These are phyloP conservation scores for Lactarius akahatsu DNA, from an alignment of 768 basidiomycete species.

Conservation along the genomic window DNA sequence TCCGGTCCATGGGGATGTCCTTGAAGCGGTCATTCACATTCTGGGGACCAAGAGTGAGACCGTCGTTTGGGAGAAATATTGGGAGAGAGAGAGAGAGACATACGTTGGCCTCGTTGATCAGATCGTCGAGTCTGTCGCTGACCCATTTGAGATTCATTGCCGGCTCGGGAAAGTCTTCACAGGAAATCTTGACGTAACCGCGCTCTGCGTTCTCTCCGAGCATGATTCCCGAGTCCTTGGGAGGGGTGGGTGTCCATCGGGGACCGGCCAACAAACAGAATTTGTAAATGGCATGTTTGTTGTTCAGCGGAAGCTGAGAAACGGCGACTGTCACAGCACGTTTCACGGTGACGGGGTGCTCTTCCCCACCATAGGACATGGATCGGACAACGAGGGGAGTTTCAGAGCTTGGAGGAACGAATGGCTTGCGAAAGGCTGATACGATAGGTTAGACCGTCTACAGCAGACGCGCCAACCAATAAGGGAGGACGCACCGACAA, in stretches of 20 bases:
- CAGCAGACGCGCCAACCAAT: conserved; percentile 11
- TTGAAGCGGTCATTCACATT: conserved; percentile 47
- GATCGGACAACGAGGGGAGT: conserved; percentile 71
- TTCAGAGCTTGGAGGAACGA: conserved; percentile 58
- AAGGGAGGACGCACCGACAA: conserved; percentile 59
- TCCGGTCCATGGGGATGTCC: conserved; percentile 75
- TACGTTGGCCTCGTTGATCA: conserved; percentile 85
- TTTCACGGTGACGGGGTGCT: conserved; percentile 69
- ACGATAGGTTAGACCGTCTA: conserved; percentile 11
- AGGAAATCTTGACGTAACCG: conserved; percentile 88
- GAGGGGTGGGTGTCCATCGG: conserved; percentile 78
- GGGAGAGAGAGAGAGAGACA: conserved; percentile 36
- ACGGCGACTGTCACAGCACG: conserved; percentile 75
- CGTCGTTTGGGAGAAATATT: background rate
- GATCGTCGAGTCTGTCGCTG: conserved; percentile 75
- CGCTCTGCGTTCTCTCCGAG: conserved; percentile 50
- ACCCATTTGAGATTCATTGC: conserved; percentile 95
- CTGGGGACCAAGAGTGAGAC: conserved; percentile 32
- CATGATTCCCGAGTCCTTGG: conserved; percentile 62
- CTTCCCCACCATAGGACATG: conserved; percentile 73
- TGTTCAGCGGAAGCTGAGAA: conserved; percentile 63
- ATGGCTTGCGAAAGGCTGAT: conserved; percentile 79
- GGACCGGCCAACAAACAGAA: conserved; percentile 86
- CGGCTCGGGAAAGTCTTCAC: conserved; percentile 80
- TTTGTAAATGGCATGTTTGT: conserved; percentile 71